These are phyloP conservation scores for Candida oleophila DNA, from an alignment of 805 yeast species.

Conservation along the genomic window DNA sequence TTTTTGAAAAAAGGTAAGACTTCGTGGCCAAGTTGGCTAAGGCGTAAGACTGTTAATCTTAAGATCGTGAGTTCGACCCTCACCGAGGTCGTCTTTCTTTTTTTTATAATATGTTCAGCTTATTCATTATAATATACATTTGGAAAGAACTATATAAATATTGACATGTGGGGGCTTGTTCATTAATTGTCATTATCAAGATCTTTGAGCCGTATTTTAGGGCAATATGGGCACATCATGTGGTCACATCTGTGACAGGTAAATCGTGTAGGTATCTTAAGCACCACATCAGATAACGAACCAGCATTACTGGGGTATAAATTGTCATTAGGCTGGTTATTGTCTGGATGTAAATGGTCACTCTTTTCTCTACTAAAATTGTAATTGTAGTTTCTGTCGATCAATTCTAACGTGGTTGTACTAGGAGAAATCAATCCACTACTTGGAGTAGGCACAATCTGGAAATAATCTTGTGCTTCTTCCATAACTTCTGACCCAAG, in stretches of 20 bases:
- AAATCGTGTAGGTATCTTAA: slow-evolving; percentile 32
- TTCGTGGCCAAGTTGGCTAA: slow-evolving; percentile 22
- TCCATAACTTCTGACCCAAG: not conserved
- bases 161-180: not conserved
- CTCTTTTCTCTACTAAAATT: not conserved
- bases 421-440: slow-evolving; percentile 2
- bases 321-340: not conserved
- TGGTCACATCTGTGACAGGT: slow-evolving; percentile 38
- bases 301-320: not conserved
- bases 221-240: slow-evolving; percentile 45
- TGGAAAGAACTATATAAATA: not conserved
- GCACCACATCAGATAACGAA: slow-evolving; percentile 14
- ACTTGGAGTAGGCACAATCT: not conserved
- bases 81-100: slow-evolving; percentile 16
- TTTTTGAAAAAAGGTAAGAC: too few species aligned
- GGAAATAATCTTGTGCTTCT: not conserved
- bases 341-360: not conserved
- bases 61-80: slow-evolving; percentile 22
- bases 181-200: slow-evolving; percentile 1
- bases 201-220: slow-evolving; percentile 33
- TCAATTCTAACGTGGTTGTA: not conserved
- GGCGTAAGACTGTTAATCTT: slow-evolving; percentile 22
- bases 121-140: not conserved
- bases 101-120: not conserved
- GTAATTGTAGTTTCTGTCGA: not conserved